phyloP scores from a whole-genome alignment of 176 grass and related monocot species.

The Dactylis glomerata region DNA sequence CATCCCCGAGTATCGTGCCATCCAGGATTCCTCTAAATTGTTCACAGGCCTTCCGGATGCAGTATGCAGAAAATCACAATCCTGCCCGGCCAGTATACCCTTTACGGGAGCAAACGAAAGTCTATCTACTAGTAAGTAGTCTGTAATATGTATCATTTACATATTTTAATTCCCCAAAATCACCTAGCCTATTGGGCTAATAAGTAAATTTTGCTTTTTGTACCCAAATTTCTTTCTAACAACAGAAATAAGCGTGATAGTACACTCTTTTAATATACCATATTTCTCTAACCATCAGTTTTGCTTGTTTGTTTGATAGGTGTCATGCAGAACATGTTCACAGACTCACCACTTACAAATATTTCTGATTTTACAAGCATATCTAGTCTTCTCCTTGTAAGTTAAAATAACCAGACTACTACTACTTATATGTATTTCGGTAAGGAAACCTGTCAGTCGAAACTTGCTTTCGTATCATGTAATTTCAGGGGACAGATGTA shows the following conservation, averaged over 20 bases:
- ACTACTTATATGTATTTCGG: not conserved
- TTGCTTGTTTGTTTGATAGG: conserved; percentile 26
- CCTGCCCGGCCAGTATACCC: conserved; percentile 48
- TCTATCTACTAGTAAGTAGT: conserved; percentile 56
- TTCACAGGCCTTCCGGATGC: conserved; percentile 35
- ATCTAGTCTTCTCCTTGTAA: conserved; percentile 47
- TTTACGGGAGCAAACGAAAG: conserved; percentile 51
- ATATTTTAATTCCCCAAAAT: not conserved
- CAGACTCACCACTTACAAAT: conserved; percentile 31
- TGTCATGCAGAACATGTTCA: conserved; percentile 53
- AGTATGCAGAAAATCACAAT: conserved; percentile 49
- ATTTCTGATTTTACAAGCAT: conserved; percentile 35
- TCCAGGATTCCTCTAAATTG: conserved; percentile 18
- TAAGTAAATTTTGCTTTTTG: not conserved
- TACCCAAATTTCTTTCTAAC: not conserved
- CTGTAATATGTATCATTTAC: conserved; percentile 2
- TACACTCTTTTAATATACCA: conserved; percentile 11
- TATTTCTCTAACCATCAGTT: conserved; percentile 22
- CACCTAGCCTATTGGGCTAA: not conserved
- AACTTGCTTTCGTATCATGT: conserved; percentile 4
- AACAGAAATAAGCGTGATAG: not conserved
- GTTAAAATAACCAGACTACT: conserved; percentile 20
- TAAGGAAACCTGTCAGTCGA: not conserved
- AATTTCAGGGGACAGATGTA: conserved; percentile 45
- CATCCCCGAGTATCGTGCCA: conserved; percentile 30